Evolutionary conservation across 768 basidiomycete genomes (phyloP), one percentile per base, ranked within the genome.

Genomic region (Megacollybia marginata): DNA sequence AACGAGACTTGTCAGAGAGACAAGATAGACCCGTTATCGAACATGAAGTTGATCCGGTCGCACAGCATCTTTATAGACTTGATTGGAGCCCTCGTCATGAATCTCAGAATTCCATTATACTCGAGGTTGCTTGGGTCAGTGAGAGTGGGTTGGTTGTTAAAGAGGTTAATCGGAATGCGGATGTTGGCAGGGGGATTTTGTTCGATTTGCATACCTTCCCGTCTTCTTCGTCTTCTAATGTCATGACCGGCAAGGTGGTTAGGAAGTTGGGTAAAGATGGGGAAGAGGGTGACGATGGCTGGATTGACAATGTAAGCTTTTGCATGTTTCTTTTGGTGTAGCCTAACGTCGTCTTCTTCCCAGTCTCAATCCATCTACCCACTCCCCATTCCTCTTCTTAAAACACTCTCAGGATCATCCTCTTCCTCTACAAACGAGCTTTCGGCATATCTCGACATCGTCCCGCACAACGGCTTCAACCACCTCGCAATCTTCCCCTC

Each of bases 401-500:
- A 40, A 40, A 40, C 38, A 40, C 18, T 40, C 18, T 2, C 15
- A 5, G 18, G 15, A 15, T 40, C 38, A 2, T 3, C 38, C 15
- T 15, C 38, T 13, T n/a, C n/a, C n/a, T n/a, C n/a, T n/a, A n/a
- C n/a, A n/a, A 64, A 28, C 23, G 23, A 28, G 23, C 11, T 62
- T 64, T 6, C 76, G 23, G 88, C 88, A 13, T 99, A 98, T 65
- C 76, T 99, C 45, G 96, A 99, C 64, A 76, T 99, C 53, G 79
- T 94, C 5, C 92, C 95, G 9, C 82, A 77, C 31, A 81, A 88
- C 4, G 96, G 96, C 0, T 97, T 76, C 71, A 85, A 90, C 56
- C 95, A 98, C 61, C 83, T 99, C 58, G 96, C 95, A 0, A 75
- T 93, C 32, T 99, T 94, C 72, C 84, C 78, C 55, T 85, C 92